Base-by-base conservation (phyloP, 768 basidiomycete genomes). In the Tricholoma bakamatsutake region DNA sequence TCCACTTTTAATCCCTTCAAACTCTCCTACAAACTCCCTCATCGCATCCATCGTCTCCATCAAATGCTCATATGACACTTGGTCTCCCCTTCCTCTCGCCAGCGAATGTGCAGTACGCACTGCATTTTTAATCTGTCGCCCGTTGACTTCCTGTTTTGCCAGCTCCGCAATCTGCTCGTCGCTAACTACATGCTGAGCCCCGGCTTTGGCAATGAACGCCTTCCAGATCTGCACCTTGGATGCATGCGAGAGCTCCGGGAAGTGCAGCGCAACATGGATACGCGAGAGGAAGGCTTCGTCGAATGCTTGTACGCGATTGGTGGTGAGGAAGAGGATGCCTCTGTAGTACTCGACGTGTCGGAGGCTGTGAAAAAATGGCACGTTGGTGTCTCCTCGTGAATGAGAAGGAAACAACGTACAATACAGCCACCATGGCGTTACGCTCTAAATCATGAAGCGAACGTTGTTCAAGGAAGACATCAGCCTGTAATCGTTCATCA, bases 351-450 rank as follows among this genome's bases (percentile, higher is more conserved):
- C 80, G 53, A 83, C 74, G 63, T 81, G 80, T 17, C 80, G 78
- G 27, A 81, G 72, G 72, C 78, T 80, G 49, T 3, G 62, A 37
- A 66, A 57, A 43, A 63, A 61, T 4, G 7, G 17, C 5, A 10
- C 37, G 56, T 67, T 24, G 68, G 59, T 0, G 63, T 69, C 39
- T 63, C 63, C 63, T 34, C 49, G 52, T 65, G 61, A 35, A 64
- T 52, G 42, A 58, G 17, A 50, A 35, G 30, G 33, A 12, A 39
- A 17, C 45, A 13, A 64, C 73, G 59, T 63, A 79, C 77, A 84
- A 87, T 11, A 86, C 84, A 3, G 84, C 84, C 5, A 88, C 84
- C 79, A 87, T 84, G 0, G 85, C 85, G 60, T 87, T 88, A 10
- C 85, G 76, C 61, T 83, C 76, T 11, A 87, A 64, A 62, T 86